Percentiles rank a stretch among this genome's conserved stretches.
Evolutionary conservation across 257 asterid genomes (phyloP).

Genomic region (Solanum sitiens): DNA sequence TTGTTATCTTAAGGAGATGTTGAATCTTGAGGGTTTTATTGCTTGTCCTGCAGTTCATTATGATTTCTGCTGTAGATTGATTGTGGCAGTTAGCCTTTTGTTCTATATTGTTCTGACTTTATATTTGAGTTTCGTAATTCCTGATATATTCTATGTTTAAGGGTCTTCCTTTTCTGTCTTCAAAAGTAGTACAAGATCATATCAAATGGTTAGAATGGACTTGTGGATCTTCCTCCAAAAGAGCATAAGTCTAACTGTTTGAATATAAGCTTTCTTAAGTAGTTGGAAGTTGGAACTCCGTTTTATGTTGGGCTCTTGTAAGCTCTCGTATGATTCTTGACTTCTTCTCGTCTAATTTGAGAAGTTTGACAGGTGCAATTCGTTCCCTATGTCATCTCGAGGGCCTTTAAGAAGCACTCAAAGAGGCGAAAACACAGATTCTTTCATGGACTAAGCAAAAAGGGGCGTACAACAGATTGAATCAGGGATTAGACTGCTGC

Average conservation of each 20-base stretch:
- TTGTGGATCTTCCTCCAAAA: not conserved
- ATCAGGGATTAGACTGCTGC: not conserved
- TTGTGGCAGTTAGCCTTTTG: not conserved
- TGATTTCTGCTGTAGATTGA: not conserved
- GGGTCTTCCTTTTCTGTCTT: not conserved
- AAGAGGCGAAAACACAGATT: constrained; percentile 68
- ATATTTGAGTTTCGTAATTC: not conserved
- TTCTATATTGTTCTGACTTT: not conserved
- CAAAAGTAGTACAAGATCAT: not conserved
- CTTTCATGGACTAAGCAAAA: constrained; percentile 61
- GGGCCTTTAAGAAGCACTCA: constrained; percentile 48
- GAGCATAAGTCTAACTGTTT: not conserved
- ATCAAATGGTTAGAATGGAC: not conserved
- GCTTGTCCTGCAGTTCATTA: not conserved
- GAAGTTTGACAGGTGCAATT: constrained; percentile 57
- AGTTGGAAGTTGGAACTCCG: not conserved
- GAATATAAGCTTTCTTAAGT: not conserved
- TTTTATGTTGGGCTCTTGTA: not conserved
- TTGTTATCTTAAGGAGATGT: not conserved
- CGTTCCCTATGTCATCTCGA: constrained; percentile 50
- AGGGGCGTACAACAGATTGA: constrained; percentile 11
- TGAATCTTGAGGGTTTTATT: not conserved
- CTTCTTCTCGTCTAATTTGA: not conserved
- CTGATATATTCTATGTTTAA: not conserved
- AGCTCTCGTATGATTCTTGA: not conserved